Evolutionary conservation across 495 filamentous ascomycete genomes (phyloP).

Genomic region (Articulospora tetracladia): DNA sequence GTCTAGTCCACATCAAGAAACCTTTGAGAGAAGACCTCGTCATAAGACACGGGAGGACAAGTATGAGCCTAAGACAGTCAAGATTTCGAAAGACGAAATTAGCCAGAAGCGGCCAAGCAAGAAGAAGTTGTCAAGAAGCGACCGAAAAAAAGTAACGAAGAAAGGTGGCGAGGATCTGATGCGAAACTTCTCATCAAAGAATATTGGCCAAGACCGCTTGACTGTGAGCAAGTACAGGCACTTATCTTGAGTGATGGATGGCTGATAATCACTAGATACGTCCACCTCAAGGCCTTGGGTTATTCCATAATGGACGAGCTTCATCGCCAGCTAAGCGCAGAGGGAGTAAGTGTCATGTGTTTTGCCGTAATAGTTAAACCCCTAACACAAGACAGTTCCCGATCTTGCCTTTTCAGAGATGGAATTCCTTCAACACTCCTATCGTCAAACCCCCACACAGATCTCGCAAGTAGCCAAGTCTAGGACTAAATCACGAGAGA

Average conservation of each 20-base stretch:
- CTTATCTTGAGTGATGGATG: constrained; percentile 11
- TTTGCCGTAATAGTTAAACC: background rate
- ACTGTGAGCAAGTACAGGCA: constrained; percentile 43
- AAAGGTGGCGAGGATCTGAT: constrained; percentile 46
- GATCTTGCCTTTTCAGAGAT: constrained; percentile 67
- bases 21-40: constrained; percentile 56
- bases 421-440: constrained; percentile 48
- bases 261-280: constrained; percentile 46
- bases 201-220: constrained; percentile 57
- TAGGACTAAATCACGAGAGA: constrained; percentile 20
- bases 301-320: constrained; percentile 69
- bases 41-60: constrained; percentile 59
- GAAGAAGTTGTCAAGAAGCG: constrained; percentile 29
- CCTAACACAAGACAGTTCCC: constrained; percentile 41
- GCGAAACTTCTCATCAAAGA: constrained; percentile 59
- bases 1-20: constrained; percentile 9
- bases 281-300: constrained; percentile 47
- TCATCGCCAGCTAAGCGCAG: constrained; percentile 41
- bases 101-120: constrained; percentile 33
- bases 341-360: constrained; percentile 12
- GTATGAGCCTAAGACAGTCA: constrained; percentile 40
- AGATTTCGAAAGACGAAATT: constrained; percentile 6
- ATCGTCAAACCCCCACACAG: background rate
- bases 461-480: constrained; percentile 2
- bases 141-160: constrained; percentile 25